Conservation (phyloP, 1,284 basidiomycete species). For the Trichosporon inkin region DNA sequence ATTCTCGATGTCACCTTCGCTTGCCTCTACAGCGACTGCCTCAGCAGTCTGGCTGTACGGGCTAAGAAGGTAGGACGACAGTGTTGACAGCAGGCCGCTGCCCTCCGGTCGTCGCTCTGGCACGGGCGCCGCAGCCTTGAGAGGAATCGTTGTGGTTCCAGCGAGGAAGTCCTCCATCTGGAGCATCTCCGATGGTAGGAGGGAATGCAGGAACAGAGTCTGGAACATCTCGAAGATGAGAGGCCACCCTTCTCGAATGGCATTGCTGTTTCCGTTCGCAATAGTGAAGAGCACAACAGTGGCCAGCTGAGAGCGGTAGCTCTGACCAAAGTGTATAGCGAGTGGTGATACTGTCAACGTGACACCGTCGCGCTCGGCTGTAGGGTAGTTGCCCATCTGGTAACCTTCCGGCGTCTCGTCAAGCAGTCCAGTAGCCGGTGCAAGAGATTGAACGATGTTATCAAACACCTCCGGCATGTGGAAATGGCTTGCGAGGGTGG, state of each 20-base stretch:
- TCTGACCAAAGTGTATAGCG: slow-evolving; percentile 89
- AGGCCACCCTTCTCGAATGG: slow-evolving; percentile 89
- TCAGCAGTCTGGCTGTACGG: slow-evolving; percentile 76
- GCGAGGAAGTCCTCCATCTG: slow-evolving; percentile 96
- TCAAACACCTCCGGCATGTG: slow-evolving; percentile 92
- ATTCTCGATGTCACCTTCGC: slow-evolving; percentile 85
- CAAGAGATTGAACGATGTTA: slow-evolving; percentile 86
- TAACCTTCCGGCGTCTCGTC: slow-evolving; percentile 64
- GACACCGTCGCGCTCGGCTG: slow-evolving; percentile 88
- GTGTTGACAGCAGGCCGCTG: slow-evolving; percentile 85
- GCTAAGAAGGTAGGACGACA: slow-evolving; percentile 95
- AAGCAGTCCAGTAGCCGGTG: slow-evolving; percentile 77
- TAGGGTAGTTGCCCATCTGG: slow-evolving; percentile 77
- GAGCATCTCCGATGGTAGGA: slow-evolving; percentile 81
- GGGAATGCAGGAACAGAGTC: slow-evolving; percentile 87
- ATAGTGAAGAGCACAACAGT: slow-evolving; percentile 98
- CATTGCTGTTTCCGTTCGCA: slow-evolving; percentile 93
- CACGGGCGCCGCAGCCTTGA: slow-evolving; percentile 67
- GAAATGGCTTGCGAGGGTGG: slow-evolving; percentile 85
- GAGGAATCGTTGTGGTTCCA: slow-evolving; percentile 79
- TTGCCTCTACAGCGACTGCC: slow-evolving; percentile 65
- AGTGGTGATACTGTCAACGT: slow-evolving; percentile 84
- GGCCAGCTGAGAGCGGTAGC: slow-evolving; percentile 92
- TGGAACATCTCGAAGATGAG: slow-evolving; percentile 98
- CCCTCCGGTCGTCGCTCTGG: slow-evolving; percentile 69